Evolutionary conservation across 2,329 filamentous ascomycete species (phyloP), one percentile per base, ranked within the genome.

Genomic region (Erysiphe pulchra): DNA sequence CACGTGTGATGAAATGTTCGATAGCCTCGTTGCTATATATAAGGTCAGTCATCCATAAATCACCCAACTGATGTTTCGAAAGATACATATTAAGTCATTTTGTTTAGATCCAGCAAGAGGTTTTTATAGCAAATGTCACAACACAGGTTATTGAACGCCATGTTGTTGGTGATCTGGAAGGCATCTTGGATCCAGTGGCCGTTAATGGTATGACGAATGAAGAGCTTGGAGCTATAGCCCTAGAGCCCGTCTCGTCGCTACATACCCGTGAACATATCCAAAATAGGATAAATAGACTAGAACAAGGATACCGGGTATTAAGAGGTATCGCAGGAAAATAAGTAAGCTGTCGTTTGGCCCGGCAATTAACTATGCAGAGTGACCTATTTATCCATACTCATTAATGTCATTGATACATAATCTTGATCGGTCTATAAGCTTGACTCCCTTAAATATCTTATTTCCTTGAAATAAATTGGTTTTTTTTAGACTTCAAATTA

Each of bases 61-160:
- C 7, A 18, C 24, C 4, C 7, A 1, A 42, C 6, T n/a, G 42
- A n/a, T 17, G 18, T 12, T 14, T 43, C 46, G 41, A 46, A 33
- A 45, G 30, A 14, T 38, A 17, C 6, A 24, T 6, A 24, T 24
- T 24, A 24, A 24, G 20, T 24, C 20, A 3, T 24, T n/a, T 10
- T 10, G n/a, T 31, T 20, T 14, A 59, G 59, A 57, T 61, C 8
- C 47, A 46, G 0, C 48, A 56, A 38, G 59, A 60, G 41, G 54
- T 49, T 0, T 61, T 60, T 45, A 45, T 61, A 2, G 56, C 56
- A 2, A 60, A 60, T 41, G 47, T 60, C 10, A 59, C 57, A 0
- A 57, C 48, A 0, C 58, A 60, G 45, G 56, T 60, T 17, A 51
- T 60, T 4, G 57, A 59, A 38, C 54, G 57, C n/a, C 57, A 59